A percentile compares a stretch with the other conserved stretches of the same genome.
These are phyloP conservation scores for Nannizzia gypsea DNA, from an alignment of 2,329 filamentous ascomycete genomes.

Conservation along the genomic window DNA sequence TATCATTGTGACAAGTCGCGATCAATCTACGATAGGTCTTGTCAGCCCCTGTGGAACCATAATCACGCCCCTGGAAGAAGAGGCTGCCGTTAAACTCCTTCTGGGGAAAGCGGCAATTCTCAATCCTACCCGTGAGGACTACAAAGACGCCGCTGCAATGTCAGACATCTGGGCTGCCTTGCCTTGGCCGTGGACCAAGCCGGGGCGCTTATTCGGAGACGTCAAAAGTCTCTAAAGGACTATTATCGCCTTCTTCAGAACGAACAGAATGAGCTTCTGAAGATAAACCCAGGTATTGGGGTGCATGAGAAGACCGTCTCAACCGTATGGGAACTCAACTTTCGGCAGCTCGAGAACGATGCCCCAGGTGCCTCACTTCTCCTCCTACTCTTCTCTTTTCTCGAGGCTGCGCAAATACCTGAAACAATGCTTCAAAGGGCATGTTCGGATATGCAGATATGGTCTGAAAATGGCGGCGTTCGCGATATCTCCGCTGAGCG, in stretches of 20 bases:
- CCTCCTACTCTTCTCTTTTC: constrained; percentile 14
- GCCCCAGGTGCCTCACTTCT: constrained; percentile 8
- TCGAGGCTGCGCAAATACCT: constrained; percentile 10
- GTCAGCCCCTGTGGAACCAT: constrained; percentile 4
- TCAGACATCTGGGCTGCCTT: constrained; percentile 11
- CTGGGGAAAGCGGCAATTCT: constrained; percentile 10
- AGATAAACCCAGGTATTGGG: constrained; percentile 5
- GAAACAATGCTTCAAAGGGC: constrained; percentile 12
- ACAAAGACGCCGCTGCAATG: constrained; percentile 11
- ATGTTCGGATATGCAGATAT: constrained; percentile 9
- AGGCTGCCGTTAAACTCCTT: constrained; percentile 11
- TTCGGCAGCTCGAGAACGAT: constrained; percentile 11
- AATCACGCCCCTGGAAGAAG: constrained; percentile 6
- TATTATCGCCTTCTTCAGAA: constrained; percentile 12
- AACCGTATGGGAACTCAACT: constrained; percentile 14
- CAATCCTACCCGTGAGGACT: constrained; percentile 8
- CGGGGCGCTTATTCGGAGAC: constrained; percentile 13
- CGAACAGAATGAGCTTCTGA: constrained; percentile 9
- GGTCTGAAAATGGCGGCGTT: constrained; percentile 12
- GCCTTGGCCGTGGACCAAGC: constrained; percentile 15
- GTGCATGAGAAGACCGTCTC: constrained; percentile 12
- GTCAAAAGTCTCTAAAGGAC: constrained; percentile 11
- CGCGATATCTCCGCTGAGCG: constrained; percentile 8
- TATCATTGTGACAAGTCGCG: constrained; percentile 10
- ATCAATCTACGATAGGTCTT: constrained; percentile 6